Evolutionary conservation across 2,329 filamentous ascomycete genomes (phyloP).

Genomic region (Penicillium nordicum): DNA sequence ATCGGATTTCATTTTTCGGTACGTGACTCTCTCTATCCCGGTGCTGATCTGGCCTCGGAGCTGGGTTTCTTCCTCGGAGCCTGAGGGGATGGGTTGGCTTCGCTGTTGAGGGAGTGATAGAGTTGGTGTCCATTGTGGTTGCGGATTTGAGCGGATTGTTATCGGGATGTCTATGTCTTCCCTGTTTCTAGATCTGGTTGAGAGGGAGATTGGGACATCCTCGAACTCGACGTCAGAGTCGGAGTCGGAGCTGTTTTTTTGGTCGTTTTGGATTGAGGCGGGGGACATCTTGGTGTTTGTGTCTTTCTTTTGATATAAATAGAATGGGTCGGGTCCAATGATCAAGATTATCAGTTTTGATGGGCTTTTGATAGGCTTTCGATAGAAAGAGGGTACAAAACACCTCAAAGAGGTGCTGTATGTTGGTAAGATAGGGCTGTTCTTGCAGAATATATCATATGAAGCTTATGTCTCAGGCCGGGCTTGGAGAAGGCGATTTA

Average conservation of each 20-base stretch:
- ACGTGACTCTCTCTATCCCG: constrained; percentile 18
- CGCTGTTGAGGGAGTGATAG: constrained; percentile 51
- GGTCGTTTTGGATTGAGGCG: neutral
- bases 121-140: constrained; percentile 23
- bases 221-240: constrained; percentile 21
- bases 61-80: constrained; percentile 55
- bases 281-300: neutral
- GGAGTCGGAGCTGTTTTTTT: constrained; percentile 13
- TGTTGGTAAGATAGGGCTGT: neutral
- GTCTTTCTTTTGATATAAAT: neutral
- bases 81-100: constrained; percentile 51
- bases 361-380: rapidly evolving
- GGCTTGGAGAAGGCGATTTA: neutral
- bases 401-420: neutral
- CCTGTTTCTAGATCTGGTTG: neutral
- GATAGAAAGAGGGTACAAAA: neutral
- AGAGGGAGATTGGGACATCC: constrained; percentile 14
- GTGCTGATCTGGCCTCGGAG: constrained; percentile 17
- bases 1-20: constrained; percentile 39
- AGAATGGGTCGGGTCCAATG: neutral
- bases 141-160: neutral
- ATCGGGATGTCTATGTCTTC: neutral
- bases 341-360: too few species aligned
- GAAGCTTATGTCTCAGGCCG: neutral
- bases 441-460: neutral